Evolutionary conservation across 352 stramenopile species (phyloP).

Genomic region (Elongisporangium undulatum): DNA sequence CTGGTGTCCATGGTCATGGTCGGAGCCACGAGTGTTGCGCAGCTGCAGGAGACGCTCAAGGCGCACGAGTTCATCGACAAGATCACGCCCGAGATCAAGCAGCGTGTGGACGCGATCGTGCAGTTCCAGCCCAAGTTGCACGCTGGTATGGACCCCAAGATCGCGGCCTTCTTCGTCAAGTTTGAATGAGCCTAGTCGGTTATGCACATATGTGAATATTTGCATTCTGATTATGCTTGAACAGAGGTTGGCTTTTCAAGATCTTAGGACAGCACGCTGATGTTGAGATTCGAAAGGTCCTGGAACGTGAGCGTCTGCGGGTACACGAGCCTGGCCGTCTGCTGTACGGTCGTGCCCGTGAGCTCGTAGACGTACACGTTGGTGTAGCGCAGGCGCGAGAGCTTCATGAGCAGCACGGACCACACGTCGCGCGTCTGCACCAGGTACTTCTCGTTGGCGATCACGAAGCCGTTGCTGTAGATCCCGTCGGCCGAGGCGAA

Average conservation of each 20-base stretch:
- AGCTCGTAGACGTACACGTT: conserved; percentile 50
- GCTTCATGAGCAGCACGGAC: conserved; percentile 38
- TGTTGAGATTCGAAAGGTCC: conserved; percentile 24
- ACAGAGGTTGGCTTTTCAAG: not conserved
- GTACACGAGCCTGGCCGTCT: conserved; percentile 30
- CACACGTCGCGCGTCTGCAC: conserved; percentile 33
- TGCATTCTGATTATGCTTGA: not conserved
- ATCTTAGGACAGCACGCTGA: conserved; percentile 19
- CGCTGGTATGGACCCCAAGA: no score
- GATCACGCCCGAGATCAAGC: no score
- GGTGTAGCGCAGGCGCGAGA: conserved; percentile 24
- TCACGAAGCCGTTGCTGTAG: conserved; percentile 56
- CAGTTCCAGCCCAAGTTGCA: no score
- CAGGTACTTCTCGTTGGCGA: conserved; percentile 45
- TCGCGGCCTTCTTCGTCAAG: no score
- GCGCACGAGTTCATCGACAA: conserved; percentile 22
- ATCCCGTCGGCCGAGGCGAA: conserved; percentile 43
- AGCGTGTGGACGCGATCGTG: no score
- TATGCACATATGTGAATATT: no score
- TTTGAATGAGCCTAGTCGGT: no score
- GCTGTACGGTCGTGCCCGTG: conserved; percentile 20
- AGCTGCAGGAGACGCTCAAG: conserved; percentile 58
- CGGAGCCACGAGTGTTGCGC: conserved; percentile 34
- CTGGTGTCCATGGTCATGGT: conserved; percentile 46
- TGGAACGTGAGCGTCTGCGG: conserved; percentile 22